These are phyloP conservation scores for Aspergillus brasiliensis DNA, from an alignment of 2,329 filamentous ascomycete genomes.

Conservation along the genomic window DNA sequence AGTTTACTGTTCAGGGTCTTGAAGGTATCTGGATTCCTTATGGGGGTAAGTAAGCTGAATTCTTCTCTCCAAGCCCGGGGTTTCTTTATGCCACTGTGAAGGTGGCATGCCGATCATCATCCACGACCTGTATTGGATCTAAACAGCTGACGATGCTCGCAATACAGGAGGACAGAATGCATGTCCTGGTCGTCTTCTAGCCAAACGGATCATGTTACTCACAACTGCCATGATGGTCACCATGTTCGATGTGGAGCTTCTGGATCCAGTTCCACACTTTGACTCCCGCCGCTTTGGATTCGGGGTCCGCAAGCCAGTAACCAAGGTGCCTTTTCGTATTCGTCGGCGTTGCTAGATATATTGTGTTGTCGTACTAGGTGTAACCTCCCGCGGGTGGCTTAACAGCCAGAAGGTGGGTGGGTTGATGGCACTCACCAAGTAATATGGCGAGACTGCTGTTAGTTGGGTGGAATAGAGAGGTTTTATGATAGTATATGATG, in stretches of 20 bases:
- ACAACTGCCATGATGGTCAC: background rate
- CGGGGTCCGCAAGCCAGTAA: background rate
- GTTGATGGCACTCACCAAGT: no score
- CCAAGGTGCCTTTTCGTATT: background rate
- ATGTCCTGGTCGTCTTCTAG: background rate
- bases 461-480: no score
- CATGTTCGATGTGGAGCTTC: background rate
- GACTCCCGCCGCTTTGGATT: background rate
- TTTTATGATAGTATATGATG: no score
- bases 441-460: no score
- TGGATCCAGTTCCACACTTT: background rate
- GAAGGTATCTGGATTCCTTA: slow-evolving; percentile 10
- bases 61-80: background rate
- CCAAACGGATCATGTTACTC: background rate
- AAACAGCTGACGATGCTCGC: background rate
- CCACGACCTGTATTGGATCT: no score
- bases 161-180: background rate
- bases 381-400: no score
- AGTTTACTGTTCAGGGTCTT: background rate
- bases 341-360: background rate
- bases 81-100: no score
- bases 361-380: no score
- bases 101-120: no score
- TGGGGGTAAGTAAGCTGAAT: background rate
- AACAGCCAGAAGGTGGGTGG: no score